phyloP scores from a whole-genome alignment of 2,329 filamentous ascomycete genomes.

The Diplodia mutila region DNA sequence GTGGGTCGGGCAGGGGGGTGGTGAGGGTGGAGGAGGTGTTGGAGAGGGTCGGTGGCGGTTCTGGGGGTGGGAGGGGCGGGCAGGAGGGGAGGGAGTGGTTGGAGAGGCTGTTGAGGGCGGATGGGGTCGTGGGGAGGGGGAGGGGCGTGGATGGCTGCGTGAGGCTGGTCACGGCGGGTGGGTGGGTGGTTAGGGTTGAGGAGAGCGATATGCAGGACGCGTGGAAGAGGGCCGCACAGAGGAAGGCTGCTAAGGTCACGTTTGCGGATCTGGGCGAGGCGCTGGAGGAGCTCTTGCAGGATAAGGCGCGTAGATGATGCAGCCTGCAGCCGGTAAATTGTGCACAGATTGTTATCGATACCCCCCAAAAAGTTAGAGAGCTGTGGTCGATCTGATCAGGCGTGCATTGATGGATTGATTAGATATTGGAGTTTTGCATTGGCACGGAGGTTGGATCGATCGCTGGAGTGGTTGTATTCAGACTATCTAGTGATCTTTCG shows the following conservation, averaged over 20 bases:
- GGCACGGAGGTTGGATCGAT: no score
- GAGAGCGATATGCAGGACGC: conserved; percentile 44
- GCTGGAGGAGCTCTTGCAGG: conserved; percentile 37
- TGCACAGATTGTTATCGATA: conserved; percentile 28
- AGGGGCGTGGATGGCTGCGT: conserved; percentile 34
- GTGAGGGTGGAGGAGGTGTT: conserved; percentile 48
- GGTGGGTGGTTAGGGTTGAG: conserved; percentile 49
- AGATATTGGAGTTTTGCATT: conserved; percentile 2
- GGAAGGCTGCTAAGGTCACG: conserved; percentile 34
- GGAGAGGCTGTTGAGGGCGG: conserved; percentile 47
- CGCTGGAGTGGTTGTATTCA: background rate
- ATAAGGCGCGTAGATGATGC: background rate
- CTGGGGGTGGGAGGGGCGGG: conserved; percentile 33
- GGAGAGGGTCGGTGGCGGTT: conserved; percentile 45
- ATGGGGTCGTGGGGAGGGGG: conserved; percentile 40
- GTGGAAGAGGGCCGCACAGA: conserved; percentile 42
- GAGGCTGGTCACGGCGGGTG: conserved; percentile 48
- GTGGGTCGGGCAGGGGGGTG: conserved; percentile 27
- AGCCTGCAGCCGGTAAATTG: no score
- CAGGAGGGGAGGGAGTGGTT: conserved; percentile 42
- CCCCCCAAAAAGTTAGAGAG: background rate
- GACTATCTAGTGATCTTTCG: background rate
- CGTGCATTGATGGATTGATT: background rate
- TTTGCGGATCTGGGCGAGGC: conserved; percentile 45
- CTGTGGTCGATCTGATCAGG: background rate